Conservation (phyloP, 306 rosid species). For the Leucaena leucocephala region DNA sequence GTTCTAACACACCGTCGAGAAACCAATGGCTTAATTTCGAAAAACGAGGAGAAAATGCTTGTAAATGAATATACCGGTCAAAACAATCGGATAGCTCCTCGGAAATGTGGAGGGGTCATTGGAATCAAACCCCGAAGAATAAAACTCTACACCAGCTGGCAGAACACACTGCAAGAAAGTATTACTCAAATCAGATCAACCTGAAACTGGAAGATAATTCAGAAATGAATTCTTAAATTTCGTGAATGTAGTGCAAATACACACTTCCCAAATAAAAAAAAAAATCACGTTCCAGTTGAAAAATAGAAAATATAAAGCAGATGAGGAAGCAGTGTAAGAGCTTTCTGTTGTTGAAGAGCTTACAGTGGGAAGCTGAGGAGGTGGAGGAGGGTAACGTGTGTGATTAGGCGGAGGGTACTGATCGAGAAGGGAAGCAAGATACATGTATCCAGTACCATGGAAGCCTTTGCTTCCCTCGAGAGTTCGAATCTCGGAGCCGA, state of each 20-base stretch:
- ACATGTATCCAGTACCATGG: constrained; percentile 67
- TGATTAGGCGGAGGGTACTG: constrained; percentile 78
- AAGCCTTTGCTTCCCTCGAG: constrained; percentile 83
- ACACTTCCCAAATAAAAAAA: not conserved
- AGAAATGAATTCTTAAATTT: not conserved
- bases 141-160: constrained; percentile 89
- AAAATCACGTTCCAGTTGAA: too few relatives aligned
- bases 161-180: constrained; percentile 80
- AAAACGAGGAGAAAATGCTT: constrained; percentile 20
- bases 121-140: constrained; percentile 72
- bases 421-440: constrained; percentile 82
- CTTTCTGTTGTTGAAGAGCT: constrained; percentile 33
- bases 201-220: constrained; percentile 22
- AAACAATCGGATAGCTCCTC: constrained; percentile 91
- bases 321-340: constrained; percentile 7
- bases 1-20: not conserved
- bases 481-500: constrained; percentile 95
- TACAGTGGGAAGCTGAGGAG: constrained; percentile 95
- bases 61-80: constrained; percentile 66
- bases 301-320: not conserved
- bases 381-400: constrained; percentile 90
- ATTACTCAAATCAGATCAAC: constrained; percentile 26
- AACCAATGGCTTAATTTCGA: constrained; percentile 24
- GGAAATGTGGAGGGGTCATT: constrained; percentile 69
- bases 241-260: constrained; percentile 7